Evolutionary conservation across 352 stramenopile genomes (phyloP), one percentile per base, ranked within the genome.

Genomic region (Phytopythium mirpurense): DNA sequence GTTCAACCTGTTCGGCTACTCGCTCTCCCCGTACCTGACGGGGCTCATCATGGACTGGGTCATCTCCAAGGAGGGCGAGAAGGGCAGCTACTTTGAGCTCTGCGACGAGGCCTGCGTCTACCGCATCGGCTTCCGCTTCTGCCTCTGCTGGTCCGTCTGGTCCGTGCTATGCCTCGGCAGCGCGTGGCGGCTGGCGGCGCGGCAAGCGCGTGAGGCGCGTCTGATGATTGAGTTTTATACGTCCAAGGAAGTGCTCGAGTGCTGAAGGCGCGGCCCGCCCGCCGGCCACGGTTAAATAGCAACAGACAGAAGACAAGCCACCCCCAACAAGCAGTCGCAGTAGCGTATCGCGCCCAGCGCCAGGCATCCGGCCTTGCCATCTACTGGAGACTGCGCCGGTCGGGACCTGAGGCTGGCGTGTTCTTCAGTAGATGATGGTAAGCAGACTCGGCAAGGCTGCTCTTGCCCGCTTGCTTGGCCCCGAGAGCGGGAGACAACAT

Each of bases 41-140:
- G 81, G 81, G 0, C 53, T 88, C 15, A 84, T 89, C 55, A 91
- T 91, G 83, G 78, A 90, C 57, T 88, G 72, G 69, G 78, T 88
- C 46, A 75, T 87, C 34, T 73, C 65, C 10, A 65, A 93, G 37
- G 70, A 87, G 24, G 72, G 73, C 26, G 61, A 83, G 32, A 53
- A 65, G 0, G 66, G 72, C 34, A 86, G 68, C 49, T 90, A 90
- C 65, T 89, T 89, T 46, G 70, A 86, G 45, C 61, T 51, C 36
- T 93, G 83, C 54, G 83, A 93, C 59, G 80, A 90, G 59, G 83
- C 83, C 18, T 93, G 83, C 43, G 76, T 77, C 3, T 93, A 93
- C 62, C 74, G 83, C 5, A 65, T 90, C 18, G 83, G 79, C 34
- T 93, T 93, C 51, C 79, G 79, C 43, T 90, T 89, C 56, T 90